Evolutionary conservation across 2,329 filamentous ascomycete genomes (phyloP), one percentile per base, ranked within the genome.

Genomic region (Hirsutella thompsonii): DNA sequence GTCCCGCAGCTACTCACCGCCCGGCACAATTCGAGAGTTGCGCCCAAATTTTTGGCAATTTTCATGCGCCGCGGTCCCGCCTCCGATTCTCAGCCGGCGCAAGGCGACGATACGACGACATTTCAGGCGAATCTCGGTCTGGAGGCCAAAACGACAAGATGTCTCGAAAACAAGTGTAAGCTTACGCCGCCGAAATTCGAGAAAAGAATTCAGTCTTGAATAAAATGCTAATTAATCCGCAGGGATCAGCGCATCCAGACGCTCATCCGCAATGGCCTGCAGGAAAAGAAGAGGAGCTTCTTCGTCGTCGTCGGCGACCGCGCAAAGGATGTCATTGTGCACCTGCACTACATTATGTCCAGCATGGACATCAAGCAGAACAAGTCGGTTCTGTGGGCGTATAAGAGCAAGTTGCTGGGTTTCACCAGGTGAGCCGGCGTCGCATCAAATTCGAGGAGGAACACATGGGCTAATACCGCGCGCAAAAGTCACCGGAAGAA

Each of bases 261-360:
- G 61, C 79, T 95, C 53, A 90, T 95, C 56, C 79, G 81, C 60
- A 95, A 94, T 83, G 83, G 84, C 49, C 72, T 89, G 46, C 86
- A 85, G 62, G 88, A 95, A 62, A 95, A 94, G 76, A 96, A 96
- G 69, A 79, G 92, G 62, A 94, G 85, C 67, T 95, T 98, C 70
- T 93, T 98, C 63, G 86, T 98, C 43, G 81, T 98, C 20, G 90
- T 98, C 36, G 92, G 92, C 56, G 59, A 98, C 62, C 79, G 79
- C 44, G 79, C 88, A 50, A 98, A 98, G 63, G 92, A 98, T 71
- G 87, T 90, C 52, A 96, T 98, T 58, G 89, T 96, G 50, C 80
- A 95, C 58, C 73, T 74, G 44, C 89, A 96, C 66, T 88, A 92
- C 57, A 93, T 98, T 56, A 84, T 95, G 71, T 83, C 89, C 39